Conservation (phyloP, 179 eudicot species). For the Vitellaria paradoxa region DNA sequence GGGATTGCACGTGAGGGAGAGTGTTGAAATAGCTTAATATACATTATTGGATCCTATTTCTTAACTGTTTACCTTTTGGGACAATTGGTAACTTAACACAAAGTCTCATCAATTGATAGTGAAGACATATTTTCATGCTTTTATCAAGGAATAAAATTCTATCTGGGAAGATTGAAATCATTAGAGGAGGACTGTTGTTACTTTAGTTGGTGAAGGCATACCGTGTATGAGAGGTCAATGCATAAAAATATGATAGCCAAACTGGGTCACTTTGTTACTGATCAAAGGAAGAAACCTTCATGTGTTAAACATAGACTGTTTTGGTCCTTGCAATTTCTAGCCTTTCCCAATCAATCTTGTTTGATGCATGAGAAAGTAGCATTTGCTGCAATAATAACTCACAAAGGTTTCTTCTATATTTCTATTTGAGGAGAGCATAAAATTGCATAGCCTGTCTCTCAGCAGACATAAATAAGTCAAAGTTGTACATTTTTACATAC, state of each 20-base stretch:
- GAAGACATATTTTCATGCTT: no score
- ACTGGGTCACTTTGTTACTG: not conserved
- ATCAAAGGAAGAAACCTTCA: not conserved
- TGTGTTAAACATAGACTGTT: not conserved
- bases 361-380: not conserved
- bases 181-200: not conserved
- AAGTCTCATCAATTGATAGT: no score
- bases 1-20: no score
- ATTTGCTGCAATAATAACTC: no score
- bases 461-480: slow-evolving; percentile 1
- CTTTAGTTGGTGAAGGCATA: not conserved
- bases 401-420: not conserved
- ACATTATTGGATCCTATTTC: no score
- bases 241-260: not conserved
- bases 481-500: not conserved
- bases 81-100: no score
- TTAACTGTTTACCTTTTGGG: no score
- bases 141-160: no score
- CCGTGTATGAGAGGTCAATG: not conserved
- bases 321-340: not conserved
- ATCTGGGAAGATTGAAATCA: not conserved
- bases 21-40: no score
- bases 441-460: not conserved
- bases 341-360: not conserved
- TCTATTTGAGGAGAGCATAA: not conserved